Evolutionary conservation across 495 filamentous ascomycete genomes (phyloP), one percentile per base, ranked within the genome.

Genomic region (Hypoxylon fragiforme): DNA sequence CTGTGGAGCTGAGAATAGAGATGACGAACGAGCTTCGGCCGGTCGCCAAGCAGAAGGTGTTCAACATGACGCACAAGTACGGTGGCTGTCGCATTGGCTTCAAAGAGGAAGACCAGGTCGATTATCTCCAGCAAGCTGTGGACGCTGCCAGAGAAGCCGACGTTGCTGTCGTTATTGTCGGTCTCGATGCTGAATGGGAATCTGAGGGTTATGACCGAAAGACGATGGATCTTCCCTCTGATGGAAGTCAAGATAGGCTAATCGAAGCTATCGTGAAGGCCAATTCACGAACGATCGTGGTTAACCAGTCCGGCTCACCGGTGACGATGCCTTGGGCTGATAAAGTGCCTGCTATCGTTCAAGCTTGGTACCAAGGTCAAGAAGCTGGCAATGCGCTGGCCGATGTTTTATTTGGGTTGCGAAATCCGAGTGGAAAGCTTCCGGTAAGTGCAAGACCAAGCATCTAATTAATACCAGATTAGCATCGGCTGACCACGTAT

Each of bases 321-420:
- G 86, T 95, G 7, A 83, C 82, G 2, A 92, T 95, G 89, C 88
- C 88, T 0, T 95, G 90, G 90, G 84, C 75, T 0, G 72, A 82
- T 49, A 72, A 80, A 14, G 82, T 86, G 11, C 80, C 83, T 7
- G 82, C 87, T 8, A 80, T 91, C n/a, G 44, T 89, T 0, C 86
- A 90, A 60, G 88, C 83, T 4, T 91, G 86, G 86, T 88, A 87
- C 48, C 83, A 86, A 54, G 91, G 94, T 0, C 86, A 97, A 67
- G 92, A 97, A 70, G 90, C 87, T 14, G 94, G 94, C 1, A 89
- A 92, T 53, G 88, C 92, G 1, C 70, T 98, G 9, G 81, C 83
- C 0, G 92, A 96, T 65, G 84, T 97, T 14, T 76, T 98, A 2
- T 94, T 96, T 51, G 94, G 92, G 3, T 78, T 83, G 8, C 76